Conservation (phyloP, 2,329 filamentous ascomycete genomes). For the Passalora sequoiae region DNA sequence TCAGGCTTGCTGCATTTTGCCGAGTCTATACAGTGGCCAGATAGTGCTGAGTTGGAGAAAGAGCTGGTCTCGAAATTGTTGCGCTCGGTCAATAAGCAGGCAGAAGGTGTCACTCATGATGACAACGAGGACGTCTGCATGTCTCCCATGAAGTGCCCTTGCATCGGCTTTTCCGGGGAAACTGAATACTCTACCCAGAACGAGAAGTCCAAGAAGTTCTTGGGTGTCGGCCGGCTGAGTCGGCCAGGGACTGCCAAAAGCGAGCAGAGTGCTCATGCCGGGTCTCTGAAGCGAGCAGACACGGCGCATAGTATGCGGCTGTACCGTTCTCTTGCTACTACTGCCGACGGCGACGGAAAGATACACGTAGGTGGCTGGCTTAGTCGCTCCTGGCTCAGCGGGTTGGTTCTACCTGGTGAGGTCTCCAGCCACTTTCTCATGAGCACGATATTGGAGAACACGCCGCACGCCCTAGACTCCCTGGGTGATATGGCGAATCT, state of each 20-base stretch:
- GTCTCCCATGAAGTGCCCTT: conserved; percentile 20
- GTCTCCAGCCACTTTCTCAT: too few relatives aligned
- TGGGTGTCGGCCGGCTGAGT: conserved; percentile 4
- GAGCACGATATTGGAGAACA: too few relatives aligned
- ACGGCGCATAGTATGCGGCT: conserved; percentile 20
- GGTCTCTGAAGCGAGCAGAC: background rate
- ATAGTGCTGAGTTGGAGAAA: conserved; percentile 11
- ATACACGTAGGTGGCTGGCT: too few relatives aligned
- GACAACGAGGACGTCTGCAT: conserved; percentile 15
- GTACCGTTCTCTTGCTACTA: conserved; percentile 5
- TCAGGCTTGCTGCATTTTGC: conserved; percentile 50
- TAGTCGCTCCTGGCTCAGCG: too few relatives aligned
- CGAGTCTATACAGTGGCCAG: conserved; percentile 47
- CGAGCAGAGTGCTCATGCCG: background rate
- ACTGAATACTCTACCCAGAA: background rate
- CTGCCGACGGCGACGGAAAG: too few relatives aligned
- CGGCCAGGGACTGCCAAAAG: background rate
- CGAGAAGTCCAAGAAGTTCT: conserved; percentile 5
- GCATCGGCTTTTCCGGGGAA: conserved; percentile 3
- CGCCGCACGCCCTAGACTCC: too few relatives aligned
- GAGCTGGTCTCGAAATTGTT: background rate
- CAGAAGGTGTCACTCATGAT: background rate
- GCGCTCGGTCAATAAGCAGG: background rate
- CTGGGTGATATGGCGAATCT: too few relatives aligned
- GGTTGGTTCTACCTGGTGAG: too few relatives aligned